phyloP scores from a whole-genome alignment of 768 basidiomycete genomes.

The Hirschioporus abietinus region DNA sequence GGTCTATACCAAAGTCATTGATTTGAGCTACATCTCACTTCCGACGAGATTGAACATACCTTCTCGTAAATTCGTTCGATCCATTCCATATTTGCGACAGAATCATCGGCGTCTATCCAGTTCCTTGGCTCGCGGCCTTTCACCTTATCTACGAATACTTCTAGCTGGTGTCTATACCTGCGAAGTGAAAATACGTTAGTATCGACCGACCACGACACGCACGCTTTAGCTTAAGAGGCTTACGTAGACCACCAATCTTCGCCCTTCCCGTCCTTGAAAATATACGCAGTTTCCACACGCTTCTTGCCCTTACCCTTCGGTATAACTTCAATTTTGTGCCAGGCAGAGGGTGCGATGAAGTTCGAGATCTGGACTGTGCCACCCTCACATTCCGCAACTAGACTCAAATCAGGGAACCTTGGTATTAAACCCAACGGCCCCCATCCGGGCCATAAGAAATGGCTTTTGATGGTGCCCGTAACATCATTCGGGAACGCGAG shows the following conservation, averaged over 20 bases:
- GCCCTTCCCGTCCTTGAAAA: slow-evolving; percentile 32
- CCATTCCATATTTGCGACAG: slow-evolving; percentile 49
- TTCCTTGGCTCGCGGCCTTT: slow-evolving; percentile 44
- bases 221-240: slow-evolving; percentile 15
- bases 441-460: slow-evolving; percentile 25
- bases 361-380: slow-evolving; percentile 39
- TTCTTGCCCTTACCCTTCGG: slow-evolving; percentile 23
- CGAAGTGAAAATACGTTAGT: background rate
- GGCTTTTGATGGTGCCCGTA: slow-evolving; percentile 26
- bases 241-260: slow-evolving; percentile 57
- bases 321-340: slow-evolving; percentile 43
- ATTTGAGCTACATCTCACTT: background rate
- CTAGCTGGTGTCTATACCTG: slow-evolving; percentile 46
- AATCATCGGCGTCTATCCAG: slow-evolving; percentile 52
- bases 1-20: slow-evolving; percentile 17
- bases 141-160: slow-evolving; percentile 58
- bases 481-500: slow-evolving; percentile 29
- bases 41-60: slow-evolving; percentile 26
- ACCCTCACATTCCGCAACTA: slow-evolving; percentile 37
- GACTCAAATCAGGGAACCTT: slow-evolving; percentile 28
- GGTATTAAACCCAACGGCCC: slow-evolving; percentile 32
- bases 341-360: slow-evolving; percentile 39
- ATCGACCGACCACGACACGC: too few species aligned
- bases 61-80: slow-evolving; percentile 54
- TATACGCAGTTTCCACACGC: slow-evolving; percentile 40